Conservation (phyloP, 805 yeast species). For the Candida succiphila region DNA sequence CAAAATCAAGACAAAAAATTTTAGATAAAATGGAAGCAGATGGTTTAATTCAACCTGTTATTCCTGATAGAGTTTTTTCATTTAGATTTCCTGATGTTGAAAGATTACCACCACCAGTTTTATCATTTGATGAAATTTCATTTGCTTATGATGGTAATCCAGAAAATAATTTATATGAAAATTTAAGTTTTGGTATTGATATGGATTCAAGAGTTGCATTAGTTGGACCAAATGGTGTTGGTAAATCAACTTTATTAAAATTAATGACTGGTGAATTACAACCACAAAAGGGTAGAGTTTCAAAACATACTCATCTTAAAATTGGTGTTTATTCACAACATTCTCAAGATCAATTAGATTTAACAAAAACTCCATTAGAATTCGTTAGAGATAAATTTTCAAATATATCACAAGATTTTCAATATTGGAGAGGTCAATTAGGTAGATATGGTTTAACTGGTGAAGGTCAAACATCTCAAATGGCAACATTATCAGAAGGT, state of each 20-base stretch:
- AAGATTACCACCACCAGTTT: conserved; percentile 96
- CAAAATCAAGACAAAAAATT: conserved; percentile 98
- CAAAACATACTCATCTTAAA: conserved; percentile 95
- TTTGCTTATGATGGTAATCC: conserved; percentile 79
- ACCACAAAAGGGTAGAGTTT: conserved; percentile 91
- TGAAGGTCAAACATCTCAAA: conserved; percentile 96
- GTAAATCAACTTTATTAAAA: conserved; percentile 92
- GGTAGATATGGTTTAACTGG: conserved; percentile 99
- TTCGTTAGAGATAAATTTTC: conserved; percentile 94
- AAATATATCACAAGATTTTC: conserved; percentile 89
- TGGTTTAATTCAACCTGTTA: conserved; percentile 89
- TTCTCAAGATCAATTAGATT: conserved; percentile 95
- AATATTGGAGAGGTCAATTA: conserved; percentile 95
- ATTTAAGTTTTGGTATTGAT: conserved; percentile 95
- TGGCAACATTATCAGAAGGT: conserved; percentile 98
- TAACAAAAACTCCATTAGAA: conserved; percentile 91
- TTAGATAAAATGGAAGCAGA: conserved; percentile 99
- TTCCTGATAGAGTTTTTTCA: conserved; percentile 84
- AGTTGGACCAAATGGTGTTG: conserved; percentile 99
- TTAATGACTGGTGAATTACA: conserved; percentile 91
- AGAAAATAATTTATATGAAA: conserved; percentile 82
- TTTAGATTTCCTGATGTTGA: conserved; percentile 94
- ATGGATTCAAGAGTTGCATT: conserved; percentile 98
- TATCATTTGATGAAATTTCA: conserved; percentile 91
- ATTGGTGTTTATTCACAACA: conserved; percentile 99